phyloP scores from a whole-genome alignment of 805 yeast genomes.

The Naumovozyma baii region DNA sequence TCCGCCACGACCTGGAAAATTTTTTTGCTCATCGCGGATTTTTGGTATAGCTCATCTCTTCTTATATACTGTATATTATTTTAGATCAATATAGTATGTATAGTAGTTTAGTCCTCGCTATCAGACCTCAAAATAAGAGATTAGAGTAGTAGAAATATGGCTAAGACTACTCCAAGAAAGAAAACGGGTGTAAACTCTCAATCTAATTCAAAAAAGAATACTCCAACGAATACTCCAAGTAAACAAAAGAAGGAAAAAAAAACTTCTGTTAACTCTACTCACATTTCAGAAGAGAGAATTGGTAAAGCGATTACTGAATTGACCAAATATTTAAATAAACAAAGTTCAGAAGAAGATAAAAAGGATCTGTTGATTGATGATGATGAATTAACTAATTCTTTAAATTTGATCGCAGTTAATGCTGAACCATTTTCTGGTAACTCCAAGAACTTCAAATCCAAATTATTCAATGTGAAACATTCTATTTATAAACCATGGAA shows the following conservation, averaged over 20 bases:
- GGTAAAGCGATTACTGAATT: conserved; percentile 56
- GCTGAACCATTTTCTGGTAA: conserved; percentile 48
- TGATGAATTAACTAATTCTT: conserved; percentile 34
- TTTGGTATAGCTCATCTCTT: conserved; percentile 5
- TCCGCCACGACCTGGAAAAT: not conserved
- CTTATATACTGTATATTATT: too few relatives aligned
- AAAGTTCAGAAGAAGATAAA: conserved; percentile 10
- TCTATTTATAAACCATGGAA: conserved; percentile 27
- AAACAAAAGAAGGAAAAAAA: conserved; percentile 9
- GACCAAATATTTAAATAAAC: conserved; percentile 42
- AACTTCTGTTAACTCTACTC: conserved; percentile 6
- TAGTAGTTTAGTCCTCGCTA: too few relatives aligned
- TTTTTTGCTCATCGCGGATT: not conserved
- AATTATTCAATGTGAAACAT: conserved; percentile 34
- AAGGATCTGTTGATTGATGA: conserved; percentile 48
- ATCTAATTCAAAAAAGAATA: conserved; percentile 11
- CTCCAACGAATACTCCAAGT: conserved; percentile 15
- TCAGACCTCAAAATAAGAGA: too few relatives aligned
- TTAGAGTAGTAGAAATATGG: not conserved
- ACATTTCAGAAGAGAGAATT: conserved; percentile 28
- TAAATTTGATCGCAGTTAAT: conserved; percentile 55
- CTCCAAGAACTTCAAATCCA: conserved; percentile 51
- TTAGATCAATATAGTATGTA: too few relatives aligned
- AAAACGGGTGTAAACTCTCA: not conserved
- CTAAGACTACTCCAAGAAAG: conserved; percentile 4